Conservation (phyloP, 768 basidiomycete species). For the Phlebiopsis gigantea region DNA sequence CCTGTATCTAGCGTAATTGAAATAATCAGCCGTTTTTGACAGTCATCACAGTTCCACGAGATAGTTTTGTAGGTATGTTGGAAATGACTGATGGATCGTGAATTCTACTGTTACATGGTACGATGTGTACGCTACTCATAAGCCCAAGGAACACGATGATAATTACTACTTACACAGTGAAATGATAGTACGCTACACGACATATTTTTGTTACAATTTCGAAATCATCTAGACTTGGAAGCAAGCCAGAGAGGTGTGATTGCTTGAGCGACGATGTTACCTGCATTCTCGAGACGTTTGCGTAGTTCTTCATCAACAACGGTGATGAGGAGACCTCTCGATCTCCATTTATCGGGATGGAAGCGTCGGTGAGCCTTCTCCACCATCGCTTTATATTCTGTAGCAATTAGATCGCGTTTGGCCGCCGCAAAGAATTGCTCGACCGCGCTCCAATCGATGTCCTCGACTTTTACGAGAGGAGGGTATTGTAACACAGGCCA, state of each 20-base stretch:
- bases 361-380: constrained; percentile 69
- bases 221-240: background rate
- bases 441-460: constrained; percentile 64
- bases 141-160: too few species aligned
- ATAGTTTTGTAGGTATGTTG: too few species aligned
- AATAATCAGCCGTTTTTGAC: too few species aligned
- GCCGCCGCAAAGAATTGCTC: constrained; percentile 65
- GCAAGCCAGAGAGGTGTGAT: constrained; percentile 58
- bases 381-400: constrained; percentile 61
- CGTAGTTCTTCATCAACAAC: constrained; percentile 54
- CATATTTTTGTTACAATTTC: background rate
- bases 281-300: constrained; percentile 59
- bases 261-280: constrained; percentile 69
- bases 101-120: background rate
- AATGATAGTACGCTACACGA: background rate
- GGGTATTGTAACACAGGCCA: constrained; percentile 70
- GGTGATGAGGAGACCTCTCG: constrained; percentile 54
- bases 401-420: constrained; percentile 40
- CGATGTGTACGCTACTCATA: background rate
- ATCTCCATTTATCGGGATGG: constrained; percentile 77
- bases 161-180: background rate
- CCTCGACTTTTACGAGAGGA: constrained; percentile 46
- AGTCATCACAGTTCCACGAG: too few species aligned
- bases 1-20: too few species aligned
- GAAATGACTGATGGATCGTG: too few species aligned